A percentile compares a stretch with the other conserved stretches of the same genome.
These are phyloP conservation scores for Ensete glaucum DNA, from an alignment of 176 grass and related monocot genomes.

Conservation along the genomic window DNA sequence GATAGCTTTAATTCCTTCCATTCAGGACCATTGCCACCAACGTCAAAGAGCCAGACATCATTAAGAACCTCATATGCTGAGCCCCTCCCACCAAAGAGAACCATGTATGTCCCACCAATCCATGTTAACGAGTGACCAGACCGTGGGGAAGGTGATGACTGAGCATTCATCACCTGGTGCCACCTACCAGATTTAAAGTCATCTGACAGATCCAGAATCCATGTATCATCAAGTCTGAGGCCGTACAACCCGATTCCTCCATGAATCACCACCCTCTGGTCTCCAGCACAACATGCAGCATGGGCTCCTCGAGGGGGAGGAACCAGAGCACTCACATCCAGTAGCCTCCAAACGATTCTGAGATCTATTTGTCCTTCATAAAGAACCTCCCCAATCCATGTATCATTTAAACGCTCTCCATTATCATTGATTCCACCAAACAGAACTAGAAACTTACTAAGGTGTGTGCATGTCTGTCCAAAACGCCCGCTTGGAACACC, in stretches of 20 bases:
- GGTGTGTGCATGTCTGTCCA: constrained; percentile 63
- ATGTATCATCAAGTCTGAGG: constrained; percentile 68
- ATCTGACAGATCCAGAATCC: constrained; percentile 81
- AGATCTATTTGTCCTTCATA: constrained; percentile 37
- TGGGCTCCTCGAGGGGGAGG: constrained; percentile 81
- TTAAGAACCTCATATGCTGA: constrained; percentile 78
- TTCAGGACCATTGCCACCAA: constrained; percentile 28
- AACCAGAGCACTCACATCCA: constrained; percentile 44
- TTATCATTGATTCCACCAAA: constrained; percentile 90
- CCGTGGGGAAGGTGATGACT: constrained; percentile 51
- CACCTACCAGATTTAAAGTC: constrained; percentile 48
- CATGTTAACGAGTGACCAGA: constrained; percentile 87
- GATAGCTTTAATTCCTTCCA: constrained; percentile 81
- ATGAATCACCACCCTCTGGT: constrained; percentile 58
- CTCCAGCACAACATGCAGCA: constrained; percentile 70
- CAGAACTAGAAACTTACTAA: constrained; percentile 48
- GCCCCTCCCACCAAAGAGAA: constrained; percentile 86
- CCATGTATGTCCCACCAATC: constrained; percentile 51
- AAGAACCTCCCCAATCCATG: constrained; percentile 66
- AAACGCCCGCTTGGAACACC: constrained; percentile 81
- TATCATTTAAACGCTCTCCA: constrained; percentile 70
- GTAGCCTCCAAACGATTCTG: constrained; percentile 60
- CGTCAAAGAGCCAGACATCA: constrained; percentile 91
- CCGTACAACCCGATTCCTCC: constrained; percentile 71
- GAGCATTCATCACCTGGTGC: constrained; percentile 40